Base-by-base conservation (phyloP, 2,329 filamentous ascomycete genomes). In the Colletotrichum godetiae region DNA sequence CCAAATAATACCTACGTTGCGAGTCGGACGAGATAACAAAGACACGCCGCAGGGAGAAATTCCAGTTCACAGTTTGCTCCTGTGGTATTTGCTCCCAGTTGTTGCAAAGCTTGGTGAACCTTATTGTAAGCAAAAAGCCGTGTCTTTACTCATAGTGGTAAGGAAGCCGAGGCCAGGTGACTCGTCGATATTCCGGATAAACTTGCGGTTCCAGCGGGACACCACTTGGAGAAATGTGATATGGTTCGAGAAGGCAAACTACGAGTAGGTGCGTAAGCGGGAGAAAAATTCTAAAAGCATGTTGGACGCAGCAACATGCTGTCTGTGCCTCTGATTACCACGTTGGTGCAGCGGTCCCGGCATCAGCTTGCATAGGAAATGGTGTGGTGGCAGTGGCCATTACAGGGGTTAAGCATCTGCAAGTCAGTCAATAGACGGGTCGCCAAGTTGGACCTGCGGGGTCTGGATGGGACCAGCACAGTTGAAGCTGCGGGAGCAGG, bases 321-420 rank as follows among this genome's bases (percentile, higher is more conserved):
- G 60, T 59, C 70, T 70, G 49, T 49, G 60, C 46, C 60, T 61
- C 60, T 68, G 29, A 24, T 42, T 3, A 29, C 37, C 58, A 37
- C 58, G 31, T 22, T 46, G 53, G 65, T 42, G 27, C 6, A 55
- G 59, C 53, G 42, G 66, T 59, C 53, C 42, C 42, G 66, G 59
- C 59, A 72, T 71, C 15, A 70, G 67, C 67, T 66, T 56, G 70
- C 71, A 70, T 61, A 12, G 24, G 19, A 70, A 53, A 29, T 65
- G 61, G 70, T 74, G 72, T 71, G 65, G 62, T 46, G 74, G 68
- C 60, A 77, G 58, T 75, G 74, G 73, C 42, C 12, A 52, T 52
- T n/a, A 52, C 74, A 64, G 67, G 73, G 73, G 66, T 46, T 53
- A 19, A 55, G 5, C 27, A 59, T 66, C 73, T 76, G 49, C 69